Conservation (phyloP, 768 basidiomycete genomes). For the Trametes villosa region DNA sequence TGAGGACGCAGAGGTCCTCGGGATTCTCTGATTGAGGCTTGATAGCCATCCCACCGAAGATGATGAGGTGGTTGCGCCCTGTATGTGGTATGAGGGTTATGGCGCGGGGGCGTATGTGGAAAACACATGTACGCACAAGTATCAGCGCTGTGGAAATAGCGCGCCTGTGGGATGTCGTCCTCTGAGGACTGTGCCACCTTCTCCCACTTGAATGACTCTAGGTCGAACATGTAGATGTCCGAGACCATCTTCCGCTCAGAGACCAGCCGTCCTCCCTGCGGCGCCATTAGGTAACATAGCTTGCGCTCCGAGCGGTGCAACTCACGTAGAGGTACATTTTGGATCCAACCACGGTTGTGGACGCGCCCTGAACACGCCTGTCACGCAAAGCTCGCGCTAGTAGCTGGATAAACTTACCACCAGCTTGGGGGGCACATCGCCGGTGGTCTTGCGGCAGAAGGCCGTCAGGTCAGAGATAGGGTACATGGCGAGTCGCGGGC, state of each 20-base stretch:
- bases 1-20: constrained; percentile 88
- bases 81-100: constrained; percentile 20
- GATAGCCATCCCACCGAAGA: constrained; percentile 96
- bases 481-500: constrained; percentile 49
- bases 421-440: constrained; percentile 87
- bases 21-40: constrained; percentile 68
- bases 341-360: constrained; percentile 86
- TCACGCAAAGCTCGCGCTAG: constrained; percentile 8
- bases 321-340: constrained; percentile 90
- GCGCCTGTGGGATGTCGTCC: constrained; percentile 75
- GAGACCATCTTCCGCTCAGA: constrained; percentile 86
- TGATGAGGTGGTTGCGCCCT: constrained; percentile 90
- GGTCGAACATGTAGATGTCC: constrained; percentile 89
- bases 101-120: constrained; percentile 12
- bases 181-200: constrained; percentile 61
- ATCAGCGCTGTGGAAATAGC: constrained; percentile 96
- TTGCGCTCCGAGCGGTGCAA: constrained; percentile 1
- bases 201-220: constrained; percentile 82
- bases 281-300: not conserved
- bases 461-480: constrained; percentile 92
- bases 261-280: constrained; percentile 84
- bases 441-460: constrained; percentile 78
- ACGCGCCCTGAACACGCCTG: constrained; percentile 65
- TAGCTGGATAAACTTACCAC: constrained; percentile 58
- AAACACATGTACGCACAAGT: constrained; percentile 56